Percentiles rank a stretch among this genome's conserved stretches.
Conservation (phyloP, 495 filamentous ascomycete genomes). For the Terfezia claveryi region DNA sequence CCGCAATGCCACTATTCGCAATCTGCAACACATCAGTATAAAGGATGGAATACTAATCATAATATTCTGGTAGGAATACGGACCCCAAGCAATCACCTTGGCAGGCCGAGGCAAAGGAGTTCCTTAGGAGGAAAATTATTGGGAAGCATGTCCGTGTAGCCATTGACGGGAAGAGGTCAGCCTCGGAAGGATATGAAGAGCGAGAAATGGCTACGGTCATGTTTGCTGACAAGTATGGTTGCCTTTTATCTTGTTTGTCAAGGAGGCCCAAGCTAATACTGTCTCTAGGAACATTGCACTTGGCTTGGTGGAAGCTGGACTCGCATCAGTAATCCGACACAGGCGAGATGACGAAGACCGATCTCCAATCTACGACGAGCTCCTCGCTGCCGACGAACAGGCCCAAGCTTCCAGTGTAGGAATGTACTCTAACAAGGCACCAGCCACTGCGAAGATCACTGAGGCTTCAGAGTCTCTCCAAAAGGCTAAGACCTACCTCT, state of each 20-base stretch:
- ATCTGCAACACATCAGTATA: not conserved
- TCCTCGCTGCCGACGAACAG: slow-evolving; percentile 66
- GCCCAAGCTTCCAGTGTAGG: slow-evolving; percentile 38
- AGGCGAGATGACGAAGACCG: slow-evolving; percentile 79
- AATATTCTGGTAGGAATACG: slow-evolving; percentile 25
- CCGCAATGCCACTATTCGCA: slow-evolving; percentile 11
- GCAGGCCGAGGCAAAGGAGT: slow-evolving; percentile 86
- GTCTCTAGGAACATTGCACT: slow-evolving; percentile 46
- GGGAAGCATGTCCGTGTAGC: slow-evolving; percentile 79
- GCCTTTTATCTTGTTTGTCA: not conserved
- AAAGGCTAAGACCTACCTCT: slow-evolving; percentile 83
- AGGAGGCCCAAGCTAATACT: not conserved
- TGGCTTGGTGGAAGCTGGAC: slow-evolving; percentile 70
- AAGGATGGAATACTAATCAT: not conserved
- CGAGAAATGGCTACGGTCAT: slow-evolving; percentile 80
- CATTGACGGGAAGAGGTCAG: slow-evolving; percentile 76
- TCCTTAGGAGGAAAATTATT: slow-evolving; percentile 75
- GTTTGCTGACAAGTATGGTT: slow-evolving; percentile 39
- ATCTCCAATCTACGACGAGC: slow-evolving; percentile 78
- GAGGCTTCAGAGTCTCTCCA: slow-evolving; percentile 84
- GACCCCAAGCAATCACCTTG: slow-evolving; percentile 69
- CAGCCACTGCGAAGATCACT: slow-evolving; percentile 48
- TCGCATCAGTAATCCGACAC: slow-evolving; percentile 81
- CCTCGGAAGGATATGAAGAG: slow-evolving; percentile 77
- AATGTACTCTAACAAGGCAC: slow-evolving; percentile 75